Conservation (phyloP, 148 eudicot genomes). For the Pouteria glomerata region DNA sequence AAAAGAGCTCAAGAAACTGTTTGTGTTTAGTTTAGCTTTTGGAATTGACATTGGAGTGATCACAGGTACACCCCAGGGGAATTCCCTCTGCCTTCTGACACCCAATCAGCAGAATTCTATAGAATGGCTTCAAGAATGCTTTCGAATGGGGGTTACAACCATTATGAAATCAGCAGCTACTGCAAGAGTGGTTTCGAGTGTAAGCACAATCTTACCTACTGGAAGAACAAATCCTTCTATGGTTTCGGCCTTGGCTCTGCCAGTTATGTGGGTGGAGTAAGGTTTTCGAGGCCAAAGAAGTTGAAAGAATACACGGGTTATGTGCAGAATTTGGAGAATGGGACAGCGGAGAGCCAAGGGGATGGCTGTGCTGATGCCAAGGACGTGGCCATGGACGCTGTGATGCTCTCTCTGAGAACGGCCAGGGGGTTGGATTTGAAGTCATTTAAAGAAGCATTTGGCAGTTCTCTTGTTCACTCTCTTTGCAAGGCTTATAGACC, state of each 20-base stretch:
- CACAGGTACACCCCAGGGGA: slow-evolving; percentile 91
- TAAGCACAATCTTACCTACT: slow-evolving; percentile 82
- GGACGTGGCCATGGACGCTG: slow-evolving; percentile 74
- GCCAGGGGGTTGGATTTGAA: slow-evolving; percentile 70
- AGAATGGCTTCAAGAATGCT: slow-evolving; percentile 79
- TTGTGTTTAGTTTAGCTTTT: not conserved
- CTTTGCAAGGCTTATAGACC: slow-evolving; percentile 55
- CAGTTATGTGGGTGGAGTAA: slow-evolving; percentile 58
- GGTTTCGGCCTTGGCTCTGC: slow-evolving; percentile 93
- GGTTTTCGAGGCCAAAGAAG: slow-evolving; percentile 85
- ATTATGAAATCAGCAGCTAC: slow-evolving; percentile 93
- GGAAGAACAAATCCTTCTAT: slow-evolving; percentile 67
- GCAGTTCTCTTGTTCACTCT: slow-evolving; percentile 44
- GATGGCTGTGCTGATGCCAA: slow-evolving; percentile 27
- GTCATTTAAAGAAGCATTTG: slow-evolving; percentile 51
- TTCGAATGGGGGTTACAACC: slow-evolving; percentile 59
- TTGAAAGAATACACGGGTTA: slow-evolving; percentile 57
- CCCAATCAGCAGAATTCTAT: slow-evolving; percentile 74
- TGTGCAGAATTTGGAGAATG: slow-evolving; percentile 62
- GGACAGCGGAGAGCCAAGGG: slow-evolving; percentile 15
- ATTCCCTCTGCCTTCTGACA: slow-evolving; percentile 84
- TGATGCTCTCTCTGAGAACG: slow-evolving; percentile 90
- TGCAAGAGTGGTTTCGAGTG: slow-evolving; percentile 71
- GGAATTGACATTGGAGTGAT: slow-evolving; percentile 10
- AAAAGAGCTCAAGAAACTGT: not conserved